Evolutionary conservation across 2,329 filamentous ascomycete genomes (phyloP).

Genomic region (Pseudocercospora fijiensis): DNA sequence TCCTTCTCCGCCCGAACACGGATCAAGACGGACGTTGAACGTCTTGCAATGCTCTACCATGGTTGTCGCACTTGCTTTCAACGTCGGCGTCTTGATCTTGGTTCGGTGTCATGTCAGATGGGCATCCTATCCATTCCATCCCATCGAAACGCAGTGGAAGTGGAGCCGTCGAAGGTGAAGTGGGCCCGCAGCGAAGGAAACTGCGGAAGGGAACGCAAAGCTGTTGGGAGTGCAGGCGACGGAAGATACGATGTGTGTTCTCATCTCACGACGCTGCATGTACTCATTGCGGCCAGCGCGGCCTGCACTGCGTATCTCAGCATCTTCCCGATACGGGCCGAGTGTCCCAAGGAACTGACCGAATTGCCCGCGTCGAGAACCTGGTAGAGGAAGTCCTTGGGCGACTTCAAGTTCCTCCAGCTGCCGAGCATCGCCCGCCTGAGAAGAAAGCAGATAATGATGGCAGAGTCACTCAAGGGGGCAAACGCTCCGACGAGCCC

Average conservation of each 20-base stretch:
- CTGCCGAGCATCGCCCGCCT: neutral
- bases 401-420: neutral
- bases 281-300: neutral
- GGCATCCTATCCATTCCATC: neutral
- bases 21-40: neutral
- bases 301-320: neutral
- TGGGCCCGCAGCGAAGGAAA: neutral
- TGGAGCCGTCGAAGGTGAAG: neutral
- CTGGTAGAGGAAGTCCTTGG: slow-evolving; percentile 4
- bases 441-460: neutral
- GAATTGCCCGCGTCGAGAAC: slow-evolving; percentile 2
- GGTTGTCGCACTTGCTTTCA: neutral
- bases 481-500: neutral
- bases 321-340: slow-evolving; percentile 5
- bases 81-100: neutral
- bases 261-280: neutral
- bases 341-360: neutral
- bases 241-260: slow-evolving; percentile 3
- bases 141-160: neutral
- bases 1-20: neutral
- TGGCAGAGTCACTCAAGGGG: neutral
- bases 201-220: slow-evolving; percentile 9
- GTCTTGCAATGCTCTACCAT: neutral
- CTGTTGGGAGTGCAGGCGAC: slow-evolving; percentile 11
- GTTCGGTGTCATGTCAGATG: neutral